Evolutionary conservation across 805 yeast species (phyloP), one percentile per base, ranked within the genome.

Genomic region (Wilhelminamyces savonicus): DNA sequence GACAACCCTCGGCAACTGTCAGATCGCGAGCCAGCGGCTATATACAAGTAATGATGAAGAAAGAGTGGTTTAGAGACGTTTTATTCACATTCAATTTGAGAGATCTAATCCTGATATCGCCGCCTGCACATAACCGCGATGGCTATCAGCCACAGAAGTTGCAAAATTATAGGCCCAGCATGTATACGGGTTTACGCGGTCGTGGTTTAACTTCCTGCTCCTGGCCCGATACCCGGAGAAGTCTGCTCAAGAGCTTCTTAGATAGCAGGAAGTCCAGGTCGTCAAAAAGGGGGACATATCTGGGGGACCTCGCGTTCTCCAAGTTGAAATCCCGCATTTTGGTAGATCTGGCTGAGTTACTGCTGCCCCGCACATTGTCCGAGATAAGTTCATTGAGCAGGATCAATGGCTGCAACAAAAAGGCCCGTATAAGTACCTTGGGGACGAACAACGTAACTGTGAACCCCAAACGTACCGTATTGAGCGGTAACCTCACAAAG

Each of bases 381-480:
- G 26, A 27, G 28, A 26, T n/a, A n/a, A n/a, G n/a, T n/a, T n/a
- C n/a, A n/a, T n/a, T n/a, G n/a, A n/a, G n/a, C n/a, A n/a, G n/a
- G n/a, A n/a, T n/a, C n/a, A n/a, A n/a, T n/a, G n/a, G n/a, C n/a
- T n/a, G n/a, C n/a, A n/a, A n/a, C n/a, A n/a, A n/a, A 24, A 43
- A 34, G 10, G 39, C 35, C 21, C 41, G 43, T 8, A 50, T n/a
- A 12, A 48, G 16, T 5, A 50, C 27, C 24, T 32, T 39, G 3
- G 59, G 58, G 9, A 52, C 6, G 23, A 50, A 48, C 8, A 50
- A 29, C 11, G 32, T 14, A 2, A 46, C 23, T n/a, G 42, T 36
- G 5, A 48, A 13, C 24, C 32, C 36, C 10, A 39, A 19, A 6
- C 43, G 25, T 4, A 37, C 10, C 7, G 38, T 16, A 27, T 44